These are phyloP conservation scores for Metarhizium robertsii DNA, from an alignment of 2,329 filamentous ascomycete genomes.

Conservation along the genomic window DNA sequence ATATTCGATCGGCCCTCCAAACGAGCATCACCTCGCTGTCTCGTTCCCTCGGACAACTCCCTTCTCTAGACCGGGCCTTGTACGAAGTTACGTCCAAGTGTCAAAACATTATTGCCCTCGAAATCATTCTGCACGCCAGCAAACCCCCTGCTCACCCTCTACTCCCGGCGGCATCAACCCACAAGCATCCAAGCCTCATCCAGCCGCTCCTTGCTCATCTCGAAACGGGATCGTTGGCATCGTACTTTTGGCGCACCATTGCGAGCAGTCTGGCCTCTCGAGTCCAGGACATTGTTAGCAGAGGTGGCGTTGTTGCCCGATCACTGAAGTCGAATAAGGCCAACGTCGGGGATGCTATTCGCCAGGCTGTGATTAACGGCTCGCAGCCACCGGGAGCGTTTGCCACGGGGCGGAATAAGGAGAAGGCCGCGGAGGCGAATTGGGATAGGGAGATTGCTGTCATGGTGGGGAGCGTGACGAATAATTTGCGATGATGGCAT, in stretches of 20 bases:
- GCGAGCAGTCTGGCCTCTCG: conserved; percentile 66
- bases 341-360: conserved; percentile 65
- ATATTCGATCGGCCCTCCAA: conserved; percentile 72
- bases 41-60: conserved; percentile 68
- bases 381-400: conserved; percentile 56
- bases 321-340: conserved; percentile 70
- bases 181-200: conserved; percentile 45
- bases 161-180: conserved; percentile 30
- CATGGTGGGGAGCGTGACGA: conserved; percentile 79
- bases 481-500: conserved; percentile 35
- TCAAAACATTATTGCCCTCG: conserved; percentile 84
- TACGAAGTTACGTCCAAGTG: conserved; percentile 75
- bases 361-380: conserved; percentile 74
- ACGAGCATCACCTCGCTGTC: conserved; percentile 67
- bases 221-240: conserved; percentile 78
- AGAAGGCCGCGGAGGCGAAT: conserved; percentile 35
- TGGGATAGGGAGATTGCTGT: conserved; percentile 93
- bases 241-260: conserved; percentile 88
- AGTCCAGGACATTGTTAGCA: conserved; percentile 74
- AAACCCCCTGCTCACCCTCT: conserved; percentile 62
- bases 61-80: conserved; percentile 72
- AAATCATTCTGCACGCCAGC: conserved; percentile 62
- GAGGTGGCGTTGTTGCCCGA: conserved; percentile 75
- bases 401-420: conserved; percentile 31
- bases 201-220: conserved; percentile 65